Evolutionary conservation across 2,329 filamentous ascomycete species (phyloP).

Genomic region (Fusarium multiceps): DNA sequence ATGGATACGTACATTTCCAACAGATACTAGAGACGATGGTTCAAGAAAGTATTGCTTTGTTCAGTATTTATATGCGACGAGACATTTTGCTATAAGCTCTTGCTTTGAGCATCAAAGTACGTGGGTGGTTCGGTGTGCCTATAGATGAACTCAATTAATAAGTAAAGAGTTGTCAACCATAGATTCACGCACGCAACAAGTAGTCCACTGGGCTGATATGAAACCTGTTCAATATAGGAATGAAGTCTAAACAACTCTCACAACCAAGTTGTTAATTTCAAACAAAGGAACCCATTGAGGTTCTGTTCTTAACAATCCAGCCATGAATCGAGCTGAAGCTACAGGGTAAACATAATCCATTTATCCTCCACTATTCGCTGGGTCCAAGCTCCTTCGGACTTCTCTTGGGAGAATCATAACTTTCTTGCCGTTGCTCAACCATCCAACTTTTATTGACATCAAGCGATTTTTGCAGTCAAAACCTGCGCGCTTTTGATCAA

Average conservation of each 20-base stretch:
- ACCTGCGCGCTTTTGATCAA: neutral
- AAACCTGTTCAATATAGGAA: neutral
- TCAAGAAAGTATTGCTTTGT: neutral
- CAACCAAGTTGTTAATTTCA: neutral
- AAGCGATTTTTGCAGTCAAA: neutral
- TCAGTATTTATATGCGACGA: neutral
- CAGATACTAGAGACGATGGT: neutral
- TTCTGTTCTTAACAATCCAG: neutral
- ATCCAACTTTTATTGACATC: neutral
- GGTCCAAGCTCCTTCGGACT: constrained; percentile 30
- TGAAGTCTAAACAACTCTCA: neutral
- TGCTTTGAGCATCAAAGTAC: neutral
- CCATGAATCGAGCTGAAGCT: neutral
- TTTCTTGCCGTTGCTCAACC: neutral
- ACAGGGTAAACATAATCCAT: constrained; percentile 13
- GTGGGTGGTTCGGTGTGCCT: neutral
- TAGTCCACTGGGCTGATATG: neutral
- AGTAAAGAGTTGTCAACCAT: neutral
- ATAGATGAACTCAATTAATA: neutral
- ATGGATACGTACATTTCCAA: neutral
- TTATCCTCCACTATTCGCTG: constrained; percentile 5
- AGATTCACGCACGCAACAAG: neutral
- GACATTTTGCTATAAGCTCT: neutral
- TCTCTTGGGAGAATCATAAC: constrained; percentile 2
- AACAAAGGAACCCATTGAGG: neutral